Evolutionary conservation across 139 green algal species (phyloP).

Genomic region (Gonium pectorale): DNA sequence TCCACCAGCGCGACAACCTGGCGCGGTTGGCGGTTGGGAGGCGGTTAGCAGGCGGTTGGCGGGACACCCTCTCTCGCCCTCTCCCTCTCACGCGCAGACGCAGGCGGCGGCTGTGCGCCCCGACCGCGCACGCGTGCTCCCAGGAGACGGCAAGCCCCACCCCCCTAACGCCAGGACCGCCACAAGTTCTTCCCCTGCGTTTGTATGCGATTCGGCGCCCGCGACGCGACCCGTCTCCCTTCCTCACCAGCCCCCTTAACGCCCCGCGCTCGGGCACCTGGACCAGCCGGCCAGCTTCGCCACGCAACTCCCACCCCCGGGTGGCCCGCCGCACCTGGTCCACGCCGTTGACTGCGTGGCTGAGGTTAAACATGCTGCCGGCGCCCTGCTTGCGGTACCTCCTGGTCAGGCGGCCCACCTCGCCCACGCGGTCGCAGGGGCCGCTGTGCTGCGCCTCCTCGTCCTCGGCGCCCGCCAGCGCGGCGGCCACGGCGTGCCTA

Average conservation of each 20-base stretch:
- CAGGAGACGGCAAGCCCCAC: too few species aligned
- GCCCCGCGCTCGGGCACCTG: too few species aligned
- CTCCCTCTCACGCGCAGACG: too few species aligned
- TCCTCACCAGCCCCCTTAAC: too few species aligned
- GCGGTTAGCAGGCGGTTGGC: too few species aligned
- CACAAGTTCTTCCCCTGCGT: too few species aligned
- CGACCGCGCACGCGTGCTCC: too few species aligned
- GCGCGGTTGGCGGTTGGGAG: neutral
- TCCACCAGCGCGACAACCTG: constrained; percentile 58
- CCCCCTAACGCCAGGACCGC: too few species aligned
- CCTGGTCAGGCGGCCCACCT: constrained; percentile 50
- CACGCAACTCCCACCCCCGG: neutral
- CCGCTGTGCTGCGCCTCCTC: constrained; percentile 9
- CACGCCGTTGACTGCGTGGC: constrained; percentile 33
- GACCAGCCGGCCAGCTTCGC: neutral
- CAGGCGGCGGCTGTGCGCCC: too few species aligned
- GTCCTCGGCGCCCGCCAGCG: constrained; percentile 1
- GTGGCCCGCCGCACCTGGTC: constrained; percentile 31
- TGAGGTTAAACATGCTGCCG: constrained; percentile 43
- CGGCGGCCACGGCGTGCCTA: constrained; percentile 1
- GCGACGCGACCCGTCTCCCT: too few species aligned
- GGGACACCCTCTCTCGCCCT: too few species aligned
- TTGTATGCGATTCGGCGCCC: too few species aligned
- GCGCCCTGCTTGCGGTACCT: constrained; percentile 39
- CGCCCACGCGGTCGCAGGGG: constrained; percentile 44